Conservation (phyloP, 106 monocot species). For the Platanthera guangdongensis region DNA sequence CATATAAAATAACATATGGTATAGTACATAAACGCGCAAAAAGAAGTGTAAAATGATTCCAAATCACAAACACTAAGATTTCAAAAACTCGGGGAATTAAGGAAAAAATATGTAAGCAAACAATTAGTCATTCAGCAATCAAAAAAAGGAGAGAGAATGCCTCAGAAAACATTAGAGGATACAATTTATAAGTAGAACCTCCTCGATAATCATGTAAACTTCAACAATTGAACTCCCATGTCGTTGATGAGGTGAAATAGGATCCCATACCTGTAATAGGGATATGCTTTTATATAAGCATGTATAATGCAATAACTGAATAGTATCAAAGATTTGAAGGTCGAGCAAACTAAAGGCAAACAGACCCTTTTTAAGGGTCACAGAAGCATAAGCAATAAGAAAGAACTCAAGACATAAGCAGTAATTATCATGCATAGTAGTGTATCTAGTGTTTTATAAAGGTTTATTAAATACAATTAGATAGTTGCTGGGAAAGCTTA, state of each 20-base stretch:
- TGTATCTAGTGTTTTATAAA: background rate
- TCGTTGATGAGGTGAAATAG: constrained; percentile 88
- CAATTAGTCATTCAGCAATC: background rate
- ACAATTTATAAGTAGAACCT: constrained; percentile 33
- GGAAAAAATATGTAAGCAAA: background rate
- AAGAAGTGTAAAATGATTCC: background rate
- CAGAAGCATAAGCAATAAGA: background rate
- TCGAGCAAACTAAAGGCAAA: background rate
- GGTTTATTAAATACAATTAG: background rate
- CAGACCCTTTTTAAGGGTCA: background rate
- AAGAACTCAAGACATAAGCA: background rate
- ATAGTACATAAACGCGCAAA: background rate
- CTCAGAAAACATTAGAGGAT: background rate
- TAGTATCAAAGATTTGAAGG: background rate
- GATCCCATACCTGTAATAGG: constrained; percentile 57
- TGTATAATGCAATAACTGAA: background rate
- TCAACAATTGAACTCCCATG: constrained; percentile 91
- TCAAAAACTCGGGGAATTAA: background rate
- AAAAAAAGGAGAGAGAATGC: constrained; percentile 1
- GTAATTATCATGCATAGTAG: background rate
- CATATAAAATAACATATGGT: background rate
- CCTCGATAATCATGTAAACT: constrained; percentile 89
- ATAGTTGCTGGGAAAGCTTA: background rate
- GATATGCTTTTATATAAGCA: constrained; percentile 2
- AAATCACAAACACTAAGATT: constrained; percentile 1